A percentile compares a stretch with the other conserved stretches of the same genome.
phyloP scores from a whole-genome alignment of 176 grass and related monocot species.

The Canna indica region DNA sequence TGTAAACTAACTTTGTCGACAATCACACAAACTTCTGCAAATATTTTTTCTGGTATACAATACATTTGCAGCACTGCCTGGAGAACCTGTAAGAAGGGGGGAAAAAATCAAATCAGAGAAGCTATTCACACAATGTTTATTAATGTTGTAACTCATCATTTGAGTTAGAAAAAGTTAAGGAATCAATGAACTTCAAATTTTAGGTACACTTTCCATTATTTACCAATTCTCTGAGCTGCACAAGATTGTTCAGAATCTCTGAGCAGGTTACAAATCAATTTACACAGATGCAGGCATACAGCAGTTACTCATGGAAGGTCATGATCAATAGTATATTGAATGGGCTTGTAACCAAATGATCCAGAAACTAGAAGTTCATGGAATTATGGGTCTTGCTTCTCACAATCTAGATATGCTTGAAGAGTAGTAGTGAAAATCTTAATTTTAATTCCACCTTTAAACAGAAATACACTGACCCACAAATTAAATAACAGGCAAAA shows the following conservation, averaged over 20 bases:
- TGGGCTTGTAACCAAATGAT: too few relatives aligned
- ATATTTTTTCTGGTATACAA: conserved; percentile 57
- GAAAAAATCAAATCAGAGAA: not conserved
- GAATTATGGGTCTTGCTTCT: too few relatives aligned
- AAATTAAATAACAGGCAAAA: too few relatives aligned
- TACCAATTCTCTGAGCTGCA: not conserved
- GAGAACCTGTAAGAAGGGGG: conserved; percentile 54
- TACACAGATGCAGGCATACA: not conserved
- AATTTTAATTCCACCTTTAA: too few relatives aligned
- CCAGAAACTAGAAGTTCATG: too few relatives aligned
- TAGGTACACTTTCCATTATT: not conserved
- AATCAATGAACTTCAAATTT: not conserved
- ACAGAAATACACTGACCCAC: too few relatives aligned
- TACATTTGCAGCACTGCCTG: conserved; percentile 63
- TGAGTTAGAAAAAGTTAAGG: not conserved
- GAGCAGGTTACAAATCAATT: not conserved
- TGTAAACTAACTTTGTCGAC: conserved; percentile 58
- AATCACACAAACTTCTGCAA: conserved; percentile 65
- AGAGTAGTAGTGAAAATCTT: too few relatives aligned
- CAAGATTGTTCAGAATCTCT: not conserved
- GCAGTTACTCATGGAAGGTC: not conserved
- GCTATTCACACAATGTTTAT: not conserved
- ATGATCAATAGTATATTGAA: not conserved
- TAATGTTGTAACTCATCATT: not conserved
- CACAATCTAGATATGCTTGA: too few relatives aligned